Base-by-base conservation (phyloP, 73 alveolate genomes). In the Tetrahymena elliotti region DNA sequence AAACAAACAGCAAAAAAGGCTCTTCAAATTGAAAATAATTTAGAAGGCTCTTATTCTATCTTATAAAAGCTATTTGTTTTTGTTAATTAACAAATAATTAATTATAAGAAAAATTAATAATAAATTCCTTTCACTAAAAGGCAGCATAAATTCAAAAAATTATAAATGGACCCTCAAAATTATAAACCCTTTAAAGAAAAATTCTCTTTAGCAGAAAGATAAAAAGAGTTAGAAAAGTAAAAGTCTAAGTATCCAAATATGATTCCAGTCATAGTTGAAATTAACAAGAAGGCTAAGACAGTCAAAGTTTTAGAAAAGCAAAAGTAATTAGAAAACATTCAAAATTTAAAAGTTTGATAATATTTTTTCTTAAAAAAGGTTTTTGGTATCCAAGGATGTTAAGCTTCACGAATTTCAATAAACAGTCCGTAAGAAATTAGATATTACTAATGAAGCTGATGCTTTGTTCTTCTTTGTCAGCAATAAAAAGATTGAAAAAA, bases 191-290 rank as follows among this genome's bases (percentile, higher is more conserved):
- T 94, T 54, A 83, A 47, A 37, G 94, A 94, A 53, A 35, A 38
- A 38, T 38, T 33, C 38, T n/a, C 94, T 40, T 9, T 94, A 20
- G 16, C 83, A 83, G 94, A 94, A 47, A 94, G 96, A 38, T 15
- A 22, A 27, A 37, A 39, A n/a, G 93, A 83, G 11, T 31, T 37
- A 9, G 84, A 94, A 52, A 47, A 37, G 27, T 41, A 94, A 24
- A 27, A 27, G 15, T 33, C 36, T 22, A 24, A 83, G 7, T 84
- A 37, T 13, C 96, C 95, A 18, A 93, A 94, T 33, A 88, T 94
- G 96, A 84, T 94, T 34, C 96, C 96, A 9, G 93, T 94, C 33
- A 88, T 94, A 1, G 39, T 94, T n/a, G 95, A 94, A 40, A 94
- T 35, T 31, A 94, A 40, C 82, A 52, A 52, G 93, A 94, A 52